Percentiles rank a stretch among this genome's conserved stretches.
Conservation (phyloP, 1,139 yeast genomes). For the Pichia sp. region DNA sequence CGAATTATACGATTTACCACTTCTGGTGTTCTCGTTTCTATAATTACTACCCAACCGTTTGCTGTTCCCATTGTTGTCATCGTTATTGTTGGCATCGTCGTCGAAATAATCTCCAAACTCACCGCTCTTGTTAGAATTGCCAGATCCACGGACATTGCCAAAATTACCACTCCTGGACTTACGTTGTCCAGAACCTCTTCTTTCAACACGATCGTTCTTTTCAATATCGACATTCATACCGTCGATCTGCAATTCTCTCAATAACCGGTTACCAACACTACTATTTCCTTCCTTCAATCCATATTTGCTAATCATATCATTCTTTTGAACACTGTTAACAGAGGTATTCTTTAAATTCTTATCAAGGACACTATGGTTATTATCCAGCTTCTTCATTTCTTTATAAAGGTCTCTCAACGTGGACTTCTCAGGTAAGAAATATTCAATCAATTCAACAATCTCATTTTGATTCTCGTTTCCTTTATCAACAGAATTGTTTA, state of each 20-base stretch:
- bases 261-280: conserved; percentile 9
- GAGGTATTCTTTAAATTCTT: conserved; percentile 16
- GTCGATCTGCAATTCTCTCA: conserved; percentile 17
- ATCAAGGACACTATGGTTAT: conserved; percentile 5
- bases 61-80: not conserved
- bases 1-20: too few species aligned
- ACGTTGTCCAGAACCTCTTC: conserved; percentile 8
- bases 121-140: not conserved
- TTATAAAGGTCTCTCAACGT: conserved; percentile 13
- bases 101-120: not conserved
- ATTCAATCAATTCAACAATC: conserved; percentile 16
- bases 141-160: too few species aligned
- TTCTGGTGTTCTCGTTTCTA: conserved; percentile 1
- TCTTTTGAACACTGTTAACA: conserved; percentile 12
- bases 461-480: conserved; percentile 24
- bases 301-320: conserved; percentile 11
- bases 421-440: conserved; percentile 18
- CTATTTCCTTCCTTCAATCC: conserved; percentile 13
- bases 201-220: conserved; percentile 6
- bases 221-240: conserved; percentile 16
- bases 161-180: not conserved
- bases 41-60: not conserved
- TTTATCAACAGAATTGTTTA: conserved; percentile 24
- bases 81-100: not conserved
- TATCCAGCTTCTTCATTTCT: conserved; percentile 11